phyloP scores from a whole-genome alignment of 108 stramenopile species.

The Aureococcus anophagefferens region DNA sequence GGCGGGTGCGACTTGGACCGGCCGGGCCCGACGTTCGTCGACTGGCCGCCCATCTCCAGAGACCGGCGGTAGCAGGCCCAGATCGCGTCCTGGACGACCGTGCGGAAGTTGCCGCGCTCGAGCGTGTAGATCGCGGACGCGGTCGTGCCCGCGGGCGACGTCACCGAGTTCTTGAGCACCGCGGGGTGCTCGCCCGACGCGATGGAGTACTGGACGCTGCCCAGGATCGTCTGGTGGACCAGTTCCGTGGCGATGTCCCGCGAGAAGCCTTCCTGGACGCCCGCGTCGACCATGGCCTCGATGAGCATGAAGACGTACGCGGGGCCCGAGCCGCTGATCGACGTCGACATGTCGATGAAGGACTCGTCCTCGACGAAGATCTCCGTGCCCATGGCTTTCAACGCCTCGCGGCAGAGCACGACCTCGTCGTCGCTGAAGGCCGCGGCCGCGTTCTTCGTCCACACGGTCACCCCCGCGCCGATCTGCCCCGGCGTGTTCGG shows the following conservation, averaged over 20 bases:
- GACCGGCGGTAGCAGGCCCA: slow-evolving; percentile 52
- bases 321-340: slow-evolving; percentile 73
- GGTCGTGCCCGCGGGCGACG: slow-evolving; percentile 86
- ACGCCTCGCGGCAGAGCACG: slow-evolving; percentile 26
- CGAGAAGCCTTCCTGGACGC: slow-evolving; percentile 49
- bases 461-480: slow-evolving; percentile 68
- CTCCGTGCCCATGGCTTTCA: slow-evolving; percentile 62
- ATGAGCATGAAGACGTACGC: slow-evolving; percentile 83
- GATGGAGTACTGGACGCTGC: slow-evolving; percentile 73
- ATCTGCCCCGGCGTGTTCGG: slow-evolving; percentile 85
- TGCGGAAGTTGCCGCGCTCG: slow-evolving; percentile 78
- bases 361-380: slow-evolving; percentile 77
- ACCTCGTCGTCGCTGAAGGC: slow-evolving; percentile 19
- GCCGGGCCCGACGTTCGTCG: slow-evolving; percentile 8
- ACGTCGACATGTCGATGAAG: slow-evolving; percentile 81
- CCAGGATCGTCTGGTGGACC: slow-evolving; percentile 44
- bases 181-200: slow-evolving; percentile 69
- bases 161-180: slow-evolving; percentile 72
- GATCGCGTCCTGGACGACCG: slow-evolving; percentile 60
- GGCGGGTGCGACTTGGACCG: neutral
- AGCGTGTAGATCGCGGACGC: slow-evolving; percentile 79
- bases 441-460: slow-evolving; percentile 23
- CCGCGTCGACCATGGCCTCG: slow-evolving; percentile 87
- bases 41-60: slow-evolving; percentile 58
- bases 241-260: slow-evolving; percentile 45